These are phyloP conservation scores for Acanthamoeba healyi DNA, from an alignment of 208 protist species.

Conservation along the genomic window DNA sequence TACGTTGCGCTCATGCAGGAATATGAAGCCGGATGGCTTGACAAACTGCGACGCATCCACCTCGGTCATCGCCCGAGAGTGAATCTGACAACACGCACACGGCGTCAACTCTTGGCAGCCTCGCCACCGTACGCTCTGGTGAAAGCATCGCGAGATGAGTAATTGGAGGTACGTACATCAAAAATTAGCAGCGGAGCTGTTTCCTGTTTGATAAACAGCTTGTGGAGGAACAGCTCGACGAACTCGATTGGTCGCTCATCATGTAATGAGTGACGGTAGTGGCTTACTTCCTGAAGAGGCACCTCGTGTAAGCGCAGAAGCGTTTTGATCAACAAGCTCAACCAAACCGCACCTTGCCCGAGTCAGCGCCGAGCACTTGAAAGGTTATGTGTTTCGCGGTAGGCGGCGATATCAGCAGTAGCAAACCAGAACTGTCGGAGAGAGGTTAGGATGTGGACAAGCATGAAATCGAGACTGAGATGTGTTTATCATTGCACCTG, in stretches of 20 bases:
- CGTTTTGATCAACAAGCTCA: no score
- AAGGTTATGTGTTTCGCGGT: background rate
- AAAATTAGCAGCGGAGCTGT: background rate
- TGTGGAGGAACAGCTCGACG: background rate
- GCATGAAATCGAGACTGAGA: background rate
- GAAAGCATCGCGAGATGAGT: background rate
- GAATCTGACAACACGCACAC: no score
- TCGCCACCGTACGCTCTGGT: no score
- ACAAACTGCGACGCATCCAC: background rate
- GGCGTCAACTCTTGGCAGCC: no score
- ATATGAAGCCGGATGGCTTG: conserved; percentile 29
- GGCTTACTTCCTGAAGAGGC: background rate
- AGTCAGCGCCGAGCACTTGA: background rate
- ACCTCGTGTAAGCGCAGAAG: no score
- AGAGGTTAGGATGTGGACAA: background rate
- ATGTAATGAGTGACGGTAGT: background rate
- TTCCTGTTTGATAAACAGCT: conserved; percentile 14
- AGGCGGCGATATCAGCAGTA: background rate
- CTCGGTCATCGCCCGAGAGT: background rate
- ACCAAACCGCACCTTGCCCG: background rate
- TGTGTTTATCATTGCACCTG: background rate
- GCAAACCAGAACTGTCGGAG: background rate
- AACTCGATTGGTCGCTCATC: background rate
- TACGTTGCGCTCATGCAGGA: background rate
- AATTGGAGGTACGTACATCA: background rate